Percentiles rank a stretch among this genome's conserved stretches.
Conservation (phyloP, 805 yeast species). For the Yarrowia sp. region DNA sequence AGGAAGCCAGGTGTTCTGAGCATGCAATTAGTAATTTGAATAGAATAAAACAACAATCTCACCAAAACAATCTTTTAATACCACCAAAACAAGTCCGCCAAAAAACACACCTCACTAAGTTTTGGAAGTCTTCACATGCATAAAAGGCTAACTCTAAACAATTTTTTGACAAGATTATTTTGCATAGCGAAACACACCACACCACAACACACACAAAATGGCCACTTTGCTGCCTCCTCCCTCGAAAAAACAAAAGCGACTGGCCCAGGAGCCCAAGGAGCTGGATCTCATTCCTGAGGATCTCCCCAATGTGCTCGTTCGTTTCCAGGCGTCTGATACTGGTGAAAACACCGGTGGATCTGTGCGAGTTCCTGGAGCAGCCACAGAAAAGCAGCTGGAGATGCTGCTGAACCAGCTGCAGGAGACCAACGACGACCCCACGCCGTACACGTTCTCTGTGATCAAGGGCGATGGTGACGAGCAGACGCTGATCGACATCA, state of each 20-base stretch:
- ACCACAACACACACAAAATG: slow-evolving; percentile 47
- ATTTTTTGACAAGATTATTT: background rate
- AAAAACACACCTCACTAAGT: too few relatives aligned
- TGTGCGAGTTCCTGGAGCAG: slow-evolving; percentile 85
- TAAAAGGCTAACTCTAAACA: background rate
- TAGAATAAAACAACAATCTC: too few relatives aligned
- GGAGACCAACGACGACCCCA: slow-evolving; percentile 59
- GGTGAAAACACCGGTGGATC: slow-evolving; percentile 84
- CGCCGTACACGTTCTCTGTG: slow-evolving; percentile 83
- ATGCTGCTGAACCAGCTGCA: slow-evolving; percentile 78
- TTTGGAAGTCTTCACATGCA: background rate
- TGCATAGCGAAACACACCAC: background rate
- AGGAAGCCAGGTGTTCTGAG: too few relatives aligned
- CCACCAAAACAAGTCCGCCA: too few relatives aligned
- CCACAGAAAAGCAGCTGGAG: slow-evolving; percentile 82
- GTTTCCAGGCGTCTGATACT: slow-evolving; percentile 89
- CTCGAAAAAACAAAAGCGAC: slow-evolving; percentile 80
- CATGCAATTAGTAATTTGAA: too few relatives aligned
- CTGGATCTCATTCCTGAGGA: slow-evolving; percentile 71
- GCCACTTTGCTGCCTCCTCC: slow-evolving; percentile 94
- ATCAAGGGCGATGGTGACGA: slow-evolving; percentile 40
- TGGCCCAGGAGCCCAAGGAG: slow-evolving; percentile 77
- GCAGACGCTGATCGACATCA: slow-evolving; percentile 62
- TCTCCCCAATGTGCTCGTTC: slow-evolving; percentile 81
- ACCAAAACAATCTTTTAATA: too few relatives aligned